These are phyloP conservation scores for Starmera dryadoides DNA, from an alignment of 805 yeast species.

Conservation along the genomic window DNA sequence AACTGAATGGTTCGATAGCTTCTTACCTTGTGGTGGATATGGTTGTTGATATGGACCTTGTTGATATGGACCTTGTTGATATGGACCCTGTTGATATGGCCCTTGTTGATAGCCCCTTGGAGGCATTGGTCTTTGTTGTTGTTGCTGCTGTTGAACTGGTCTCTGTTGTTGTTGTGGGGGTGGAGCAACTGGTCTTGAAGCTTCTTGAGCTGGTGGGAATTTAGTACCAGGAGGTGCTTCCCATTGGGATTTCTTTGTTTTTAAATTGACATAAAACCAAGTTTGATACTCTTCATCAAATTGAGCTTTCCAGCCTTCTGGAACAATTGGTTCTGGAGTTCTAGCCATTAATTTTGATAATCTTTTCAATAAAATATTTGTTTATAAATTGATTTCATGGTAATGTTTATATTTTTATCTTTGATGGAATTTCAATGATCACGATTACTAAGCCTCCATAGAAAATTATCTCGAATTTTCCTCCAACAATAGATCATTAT, in stretches of 20 bases:
- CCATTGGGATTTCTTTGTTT: slow-evolving; percentile 85
- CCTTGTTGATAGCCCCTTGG: slow-evolving; percentile 5
- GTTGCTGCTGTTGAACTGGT: slow-evolving; percentile 8
- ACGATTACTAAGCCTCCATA: no score
- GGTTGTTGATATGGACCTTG: slow-evolving; percentile 17
- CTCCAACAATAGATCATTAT: no score
- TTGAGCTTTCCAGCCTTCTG: slow-evolving; percentile 68
- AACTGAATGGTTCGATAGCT: slow-evolving; percentile 7
- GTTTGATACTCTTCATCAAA: slow-evolving; percentile 63
- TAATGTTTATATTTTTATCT: no score
- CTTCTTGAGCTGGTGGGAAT: slow-evolving; percentile 22
- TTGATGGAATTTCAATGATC: no score
- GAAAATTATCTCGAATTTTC: no score
- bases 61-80: slow-evolving; percentile 8
- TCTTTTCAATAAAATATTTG: no score
- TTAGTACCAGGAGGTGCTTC: slow-evolving; percentile 64
- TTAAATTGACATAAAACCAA: slow-evolving; percentile 72
- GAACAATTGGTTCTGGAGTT: slow-evolving; percentile 35
- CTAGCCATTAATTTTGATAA: no score
- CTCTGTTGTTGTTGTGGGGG: slow-evolving; percentile 13
- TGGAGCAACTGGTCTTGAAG: no score
- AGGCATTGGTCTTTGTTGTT: slow-evolving; percentile 6
- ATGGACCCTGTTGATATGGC: slow-evolving; percentile 9
- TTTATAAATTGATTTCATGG: background rate
- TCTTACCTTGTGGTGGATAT: slow-evolving; percentile 6